Conservation (phyloP, 73 alveolate species). For the Stentor roeselii region DNA sequence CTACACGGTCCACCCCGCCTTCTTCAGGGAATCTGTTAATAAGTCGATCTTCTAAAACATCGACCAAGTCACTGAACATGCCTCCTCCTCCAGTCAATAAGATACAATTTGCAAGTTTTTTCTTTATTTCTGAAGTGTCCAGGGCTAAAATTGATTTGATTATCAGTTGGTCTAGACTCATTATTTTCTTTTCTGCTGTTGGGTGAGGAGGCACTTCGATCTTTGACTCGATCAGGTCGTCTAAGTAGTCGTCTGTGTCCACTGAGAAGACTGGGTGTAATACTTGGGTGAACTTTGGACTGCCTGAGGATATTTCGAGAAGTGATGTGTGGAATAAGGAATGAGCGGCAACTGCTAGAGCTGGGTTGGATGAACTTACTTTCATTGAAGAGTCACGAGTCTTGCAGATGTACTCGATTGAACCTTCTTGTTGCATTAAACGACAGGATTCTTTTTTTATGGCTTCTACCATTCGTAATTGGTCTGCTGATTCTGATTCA, state of each 20-base stretch:
- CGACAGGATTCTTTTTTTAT: conserved; percentile 24
- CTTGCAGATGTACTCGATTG: not conserved
- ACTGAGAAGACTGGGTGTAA: not conserved
- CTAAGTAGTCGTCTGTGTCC: conserved; percentile 12
- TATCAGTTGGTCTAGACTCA: conserved; percentile 78
- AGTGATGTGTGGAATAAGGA: conserved; percentile 26
- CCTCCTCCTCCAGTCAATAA: conserved; percentile 75
- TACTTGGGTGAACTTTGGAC: not conserved
- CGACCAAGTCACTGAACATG: conserved; percentile 65
- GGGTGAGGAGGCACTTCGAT: conserved; percentile 19
- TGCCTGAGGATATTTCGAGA: conserved; percentile 21
- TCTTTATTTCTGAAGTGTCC: conserved; percentile 65
- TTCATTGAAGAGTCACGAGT: not conserved
- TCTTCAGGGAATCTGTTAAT: conserved; percentile 75
- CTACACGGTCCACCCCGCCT: conserved; percentile 79
- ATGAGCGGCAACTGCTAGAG: conserved; percentile 11
- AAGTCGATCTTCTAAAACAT: conserved; percentile 81
- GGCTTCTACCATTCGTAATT: conserved; percentile 10
- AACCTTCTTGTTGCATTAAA: conserved; percentile 7
- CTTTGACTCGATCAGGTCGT: conserved; percentile 8
- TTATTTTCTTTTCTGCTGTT: conserved; percentile 44
- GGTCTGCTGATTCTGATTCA: not conserved
- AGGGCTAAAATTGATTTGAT: conserved; percentile 72
- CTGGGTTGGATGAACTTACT: not conserved
- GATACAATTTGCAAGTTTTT: conserved; percentile 78